A percentile compares a stretch with the other conserved stretches of the same genome.
These are phyloP conservation scores for Rhinocladiella similis DNA, from an alignment of 2,329 filamentous ascomycete species.

Conservation along the genomic window DNA sequence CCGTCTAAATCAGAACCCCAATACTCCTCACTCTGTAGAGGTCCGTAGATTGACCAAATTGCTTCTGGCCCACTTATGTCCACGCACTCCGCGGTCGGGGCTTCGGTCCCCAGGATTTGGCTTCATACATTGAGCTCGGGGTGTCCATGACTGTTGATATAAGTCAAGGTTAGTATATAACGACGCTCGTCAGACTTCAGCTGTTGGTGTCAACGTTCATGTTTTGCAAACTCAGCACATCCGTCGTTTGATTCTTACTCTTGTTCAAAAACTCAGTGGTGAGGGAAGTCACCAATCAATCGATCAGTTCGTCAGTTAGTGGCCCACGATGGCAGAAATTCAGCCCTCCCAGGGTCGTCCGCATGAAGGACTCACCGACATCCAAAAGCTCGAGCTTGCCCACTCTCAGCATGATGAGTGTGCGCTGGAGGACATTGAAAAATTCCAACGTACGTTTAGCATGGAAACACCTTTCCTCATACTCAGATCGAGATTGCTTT, in stretches of 20 bases:
- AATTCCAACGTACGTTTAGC: too few relatives aligned
- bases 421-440: too few relatives aligned
- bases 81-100: slow-evolving; percentile 2
- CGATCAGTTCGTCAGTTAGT: background rate
- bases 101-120: background rate
- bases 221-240: background rate
- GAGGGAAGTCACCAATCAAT: background rate
- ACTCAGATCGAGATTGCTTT: too few relatives aligned
- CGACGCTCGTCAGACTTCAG: too few relatives aligned
- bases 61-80: slow-evolving; percentile 1
- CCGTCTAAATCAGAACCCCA: slow-evolving; percentile 1
- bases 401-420: background rate
- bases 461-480: too few relatives aligned
- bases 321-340: background rate
- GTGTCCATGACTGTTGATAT: too few relatives aligned
- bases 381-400: background rate
- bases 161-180: too few relatives aligned
- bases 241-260: background rate
- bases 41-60: background rate
- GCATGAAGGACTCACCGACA: background rate
- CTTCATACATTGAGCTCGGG: too few relatives aligned
- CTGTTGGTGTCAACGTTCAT: too few relatives aligned
- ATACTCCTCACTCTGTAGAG: background rate
- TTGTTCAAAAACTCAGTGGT: background rate
- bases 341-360: background rate